A percentile compares a stretch with the other conserved stretches of the same genome.
These are phyloP conservation scores for Dendryphion nanum DNA, from an alignment of 2,329 filamentous ascomycete genomes.

Conservation along the genomic window DNA sequence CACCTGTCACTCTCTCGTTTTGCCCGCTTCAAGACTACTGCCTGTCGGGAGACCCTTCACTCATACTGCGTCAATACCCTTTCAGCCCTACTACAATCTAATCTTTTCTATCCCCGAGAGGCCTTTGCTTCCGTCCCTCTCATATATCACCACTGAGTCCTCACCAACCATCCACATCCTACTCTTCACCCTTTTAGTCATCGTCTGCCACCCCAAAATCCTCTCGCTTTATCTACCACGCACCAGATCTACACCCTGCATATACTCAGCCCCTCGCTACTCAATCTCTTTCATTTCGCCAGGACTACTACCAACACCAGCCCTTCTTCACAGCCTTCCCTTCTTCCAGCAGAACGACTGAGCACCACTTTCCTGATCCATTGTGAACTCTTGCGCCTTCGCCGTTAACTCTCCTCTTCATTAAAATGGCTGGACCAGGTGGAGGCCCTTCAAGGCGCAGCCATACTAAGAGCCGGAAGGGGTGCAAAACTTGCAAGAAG, in stretches of 20 bases:
- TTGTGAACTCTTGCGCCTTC: not conserved
- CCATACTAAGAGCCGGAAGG: constrained; percentile 98
- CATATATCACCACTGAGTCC: constrained; percentile 38
- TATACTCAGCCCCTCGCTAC: constrained; percentile 30
- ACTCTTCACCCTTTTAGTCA: constrained; percentile 29
- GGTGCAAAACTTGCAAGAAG: constrained; percentile 96
- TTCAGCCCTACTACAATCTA: constrained; percentile 32
- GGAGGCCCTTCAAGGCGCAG: constrained; percentile 87
- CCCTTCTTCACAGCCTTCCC: not conserved
- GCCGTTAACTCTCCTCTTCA: not conserved
- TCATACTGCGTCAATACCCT: constrained; percentile 26
- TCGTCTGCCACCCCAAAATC: constrained; percentile 31
- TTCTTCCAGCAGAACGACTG: too few relatives aligned
- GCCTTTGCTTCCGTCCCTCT: constrained; percentile 16
- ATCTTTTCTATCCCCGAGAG: constrained; percentile 26
- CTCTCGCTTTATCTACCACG: constrained; percentile 30
- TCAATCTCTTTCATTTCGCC: constrained; percentile 12
- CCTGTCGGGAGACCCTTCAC: constrained; percentile 18
- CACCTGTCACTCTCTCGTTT: constrained; percentile 30
- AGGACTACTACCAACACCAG: not conserved
- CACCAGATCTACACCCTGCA: constrained; percentile 32
- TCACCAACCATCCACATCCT: constrained; percentile 24
- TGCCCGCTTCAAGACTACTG: constrained; percentile 20
- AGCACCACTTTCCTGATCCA: constrained; percentile 1
- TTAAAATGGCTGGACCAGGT: constrained; percentile 82